Evolutionary conservation across 2,329 filamentous ascomycete genomes (phyloP).

Genomic region (Fusarium annulatum): DNA sequence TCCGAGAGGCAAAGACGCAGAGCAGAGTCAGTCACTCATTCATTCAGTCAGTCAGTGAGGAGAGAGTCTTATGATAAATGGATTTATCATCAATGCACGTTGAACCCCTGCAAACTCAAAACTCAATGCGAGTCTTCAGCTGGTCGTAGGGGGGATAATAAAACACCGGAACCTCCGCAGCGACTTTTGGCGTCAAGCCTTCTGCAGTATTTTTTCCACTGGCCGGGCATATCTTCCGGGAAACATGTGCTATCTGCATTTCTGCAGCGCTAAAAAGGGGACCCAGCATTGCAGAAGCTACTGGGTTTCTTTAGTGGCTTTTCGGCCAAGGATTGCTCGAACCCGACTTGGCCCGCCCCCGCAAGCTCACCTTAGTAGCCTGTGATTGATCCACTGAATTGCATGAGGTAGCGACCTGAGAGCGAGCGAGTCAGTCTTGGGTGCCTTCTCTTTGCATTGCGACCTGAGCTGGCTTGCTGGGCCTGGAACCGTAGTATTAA

Average conservation of each 20-base stretch:
- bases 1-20: constrained; percentile 16
- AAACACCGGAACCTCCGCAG: neutral
- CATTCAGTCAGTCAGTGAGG: neutral
- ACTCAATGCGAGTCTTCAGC: neutral
- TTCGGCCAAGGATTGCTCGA: constrained; percentile 24
- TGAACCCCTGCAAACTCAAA: constrained; percentile 2
- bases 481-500: constrained; percentile 33
- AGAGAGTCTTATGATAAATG: neutral
- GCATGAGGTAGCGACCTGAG: constrained; percentile 15
- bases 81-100: neutral
- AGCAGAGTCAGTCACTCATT: neutral
- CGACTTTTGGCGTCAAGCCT: neutral
- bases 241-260: neutral
- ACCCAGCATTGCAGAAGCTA: constrained; percentile 17
- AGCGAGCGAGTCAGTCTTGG: constrained; percentile 36
- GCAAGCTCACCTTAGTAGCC: constrained; percentile 38
- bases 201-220: neutral
- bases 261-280: constrained; percentile 21
- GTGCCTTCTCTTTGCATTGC: neutral
- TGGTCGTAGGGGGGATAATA: neutral
- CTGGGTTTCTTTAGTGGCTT: constrained; percentile 6
- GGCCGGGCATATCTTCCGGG: neutral
- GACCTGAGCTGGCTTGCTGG: neutral
- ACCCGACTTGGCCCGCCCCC: constrained; percentile 43
- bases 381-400: constrained; percentile 30